Evolutionary conservation across 352 stramenopile species (phyloP).

Genomic region (Phytophthora fragariaefolia): DNA sequence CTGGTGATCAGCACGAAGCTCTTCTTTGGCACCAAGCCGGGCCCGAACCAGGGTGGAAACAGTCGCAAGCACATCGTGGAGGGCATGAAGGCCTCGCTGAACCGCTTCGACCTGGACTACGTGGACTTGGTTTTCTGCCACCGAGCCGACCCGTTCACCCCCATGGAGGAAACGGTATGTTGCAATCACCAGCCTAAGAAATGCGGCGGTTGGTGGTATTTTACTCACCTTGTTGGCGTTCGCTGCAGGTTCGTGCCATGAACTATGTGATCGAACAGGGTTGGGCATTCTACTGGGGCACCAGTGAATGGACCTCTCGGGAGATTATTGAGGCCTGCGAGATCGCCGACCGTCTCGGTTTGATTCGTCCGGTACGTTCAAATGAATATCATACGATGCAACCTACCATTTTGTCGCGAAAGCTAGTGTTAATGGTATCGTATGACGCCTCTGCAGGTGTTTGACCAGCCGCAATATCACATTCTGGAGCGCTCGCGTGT

Average conservation of each 20-base stretch:
- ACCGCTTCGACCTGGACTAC: slow-evolving; percentile 61
- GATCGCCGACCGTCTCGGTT: slow-evolving; percentile 44
- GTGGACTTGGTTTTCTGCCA: slow-evolving; percentile 80
- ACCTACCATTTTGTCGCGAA: background rate
- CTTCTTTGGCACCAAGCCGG: slow-evolving; percentile 51
- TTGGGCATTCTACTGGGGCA: slow-evolving; percentile 64
- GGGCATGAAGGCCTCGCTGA: slow-evolving; percentile 61
- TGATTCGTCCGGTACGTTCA: slow-evolving; percentile 42
- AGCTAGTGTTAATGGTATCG: slow-evolving; percentile 27
- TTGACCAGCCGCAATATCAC: slow-evolving; percentile 80
- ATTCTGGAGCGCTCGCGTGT: slow-evolving; percentile 73
- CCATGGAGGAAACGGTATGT: slow-evolving; percentile 72
- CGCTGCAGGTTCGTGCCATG: slow-evolving; percentile 44
- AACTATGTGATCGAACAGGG: slow-evolving; percentile 48
- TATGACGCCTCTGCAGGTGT: slow-evolving; percentile 47
- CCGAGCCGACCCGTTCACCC: slow-evolving; percentile 49
- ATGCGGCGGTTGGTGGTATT: background rate
- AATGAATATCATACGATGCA: too few relatives aligned
- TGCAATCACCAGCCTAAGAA: background rate
- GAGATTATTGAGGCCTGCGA: slow-evolving; percentile 69
- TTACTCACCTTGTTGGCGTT: background rate
- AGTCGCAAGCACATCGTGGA: slow-evolving; percentile 68
- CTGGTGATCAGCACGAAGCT: slow-evolving; percentile 77
- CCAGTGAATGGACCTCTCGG: slow-evolving; percentile 72
- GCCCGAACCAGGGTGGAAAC: slow-evolving; percentile 42